Conservation (phyloP, 352 stramenopile genomes). For the Phytophthora boehmeriae region DNA sequence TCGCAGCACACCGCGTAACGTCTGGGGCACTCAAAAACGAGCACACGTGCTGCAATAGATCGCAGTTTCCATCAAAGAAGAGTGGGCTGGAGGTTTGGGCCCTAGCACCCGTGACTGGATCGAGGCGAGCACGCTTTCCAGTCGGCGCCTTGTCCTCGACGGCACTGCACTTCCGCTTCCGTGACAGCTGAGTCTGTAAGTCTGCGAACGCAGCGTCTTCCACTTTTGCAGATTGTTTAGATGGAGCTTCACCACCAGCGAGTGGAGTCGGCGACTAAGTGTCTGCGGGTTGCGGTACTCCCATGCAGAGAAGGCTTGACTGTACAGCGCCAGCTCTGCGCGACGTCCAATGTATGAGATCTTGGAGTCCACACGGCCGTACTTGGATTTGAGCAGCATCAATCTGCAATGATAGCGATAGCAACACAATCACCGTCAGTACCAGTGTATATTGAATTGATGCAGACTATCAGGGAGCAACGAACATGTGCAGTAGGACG, state of each 20-base stretch:
- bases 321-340: constrained; percentile 62
- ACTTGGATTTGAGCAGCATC: constrained; percentile 67
- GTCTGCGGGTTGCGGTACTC: constrained; percentile 67
- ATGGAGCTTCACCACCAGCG: constrained; percentile 66
- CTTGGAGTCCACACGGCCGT: constrained; percentile 59
- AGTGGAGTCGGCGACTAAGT: constrained; percentile 59
- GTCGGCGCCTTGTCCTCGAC: constrained; percentile 1
- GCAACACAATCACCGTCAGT: background rate
- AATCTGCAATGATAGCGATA: constrained; percentile 30
- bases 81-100: constrained; percentile 23
- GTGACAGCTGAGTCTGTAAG: constrained; percentile 16
- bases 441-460: background rate
- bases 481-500: constrained; percentile 66
- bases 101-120: background rate
- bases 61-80: constrained; percentile 54
- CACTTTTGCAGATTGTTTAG: constrained; percentile 49
- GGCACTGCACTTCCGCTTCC: constrained; percentile 33
- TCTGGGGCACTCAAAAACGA: constrained; percentile 45
- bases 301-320: constrained; percentile 48
- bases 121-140: constrained; percentile 21
- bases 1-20: constrained; percentile 40
- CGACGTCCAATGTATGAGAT: constrained; percentile 68
- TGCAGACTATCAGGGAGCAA: background rate
- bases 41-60: constrained; percentile 49
- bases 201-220: constrained; percentile 43